Evolutionary conservation across 331 rosid species (phyloP).

Genomic region (Pyracantha coccinea): DNA sequence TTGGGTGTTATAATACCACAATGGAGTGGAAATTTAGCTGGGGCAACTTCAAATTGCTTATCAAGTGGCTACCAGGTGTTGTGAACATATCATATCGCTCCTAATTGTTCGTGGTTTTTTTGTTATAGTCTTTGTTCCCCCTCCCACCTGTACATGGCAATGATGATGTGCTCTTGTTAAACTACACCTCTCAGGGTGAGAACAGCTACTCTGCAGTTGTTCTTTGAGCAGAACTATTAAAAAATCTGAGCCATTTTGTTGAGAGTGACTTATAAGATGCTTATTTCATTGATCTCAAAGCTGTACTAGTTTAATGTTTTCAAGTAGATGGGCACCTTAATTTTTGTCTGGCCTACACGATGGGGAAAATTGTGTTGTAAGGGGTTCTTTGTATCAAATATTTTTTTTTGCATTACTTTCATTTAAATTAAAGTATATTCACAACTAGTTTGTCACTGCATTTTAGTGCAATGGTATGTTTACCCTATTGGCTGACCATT

Average conservation of each 20-base stretch:
- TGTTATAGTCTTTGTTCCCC: neutral
- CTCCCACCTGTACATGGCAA: neutral
- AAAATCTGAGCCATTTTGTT: conserved; percentile 2
- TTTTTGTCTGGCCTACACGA: neutral
- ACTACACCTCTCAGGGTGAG: conserved; percentile 16
- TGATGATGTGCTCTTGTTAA: conserved; percentile 3
- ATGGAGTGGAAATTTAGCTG: too few relatives aligned
- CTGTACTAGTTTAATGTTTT: neutral
- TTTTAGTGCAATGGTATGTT: neutral
- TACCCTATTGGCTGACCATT: neutral
- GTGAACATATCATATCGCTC: neutral
- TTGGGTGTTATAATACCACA: too few relatives aligned
- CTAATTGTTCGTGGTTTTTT: neutral
- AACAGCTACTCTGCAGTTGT: neutral
- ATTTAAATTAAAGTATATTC: neutral
- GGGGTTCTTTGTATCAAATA: neutral
- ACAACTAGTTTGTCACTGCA: neutral
- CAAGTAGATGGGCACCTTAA: neutral
- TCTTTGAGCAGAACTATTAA: neutral
- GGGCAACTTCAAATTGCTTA: neutral
- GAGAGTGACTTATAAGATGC: neutral
- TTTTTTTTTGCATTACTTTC: neutral
- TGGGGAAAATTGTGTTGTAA: neutral
- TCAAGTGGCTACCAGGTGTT: neutral
- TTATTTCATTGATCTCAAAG: neutral